phyloP scores from a whole-genome alignment of 495 filamentous ascomycete genomes.

The Chaetomium tenue region DNA sequence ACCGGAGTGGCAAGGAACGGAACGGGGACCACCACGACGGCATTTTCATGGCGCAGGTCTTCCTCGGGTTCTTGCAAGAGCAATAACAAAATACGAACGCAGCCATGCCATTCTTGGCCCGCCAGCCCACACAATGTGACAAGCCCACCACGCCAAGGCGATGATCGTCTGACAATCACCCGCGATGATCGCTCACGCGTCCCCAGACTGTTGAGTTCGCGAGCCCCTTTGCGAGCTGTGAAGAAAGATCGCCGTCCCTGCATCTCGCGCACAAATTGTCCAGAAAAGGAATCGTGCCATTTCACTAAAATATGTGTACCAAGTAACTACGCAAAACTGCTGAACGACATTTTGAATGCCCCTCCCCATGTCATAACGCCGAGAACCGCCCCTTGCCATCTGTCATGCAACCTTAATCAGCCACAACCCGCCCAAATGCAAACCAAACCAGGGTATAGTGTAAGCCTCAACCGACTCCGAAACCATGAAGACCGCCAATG shows the following conservation, averaged over 20 bases:
- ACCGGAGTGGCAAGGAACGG: constrained; percentile 63
- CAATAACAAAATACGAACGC: background rate
- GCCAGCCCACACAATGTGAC: background rate
- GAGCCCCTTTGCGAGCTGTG: background rate
- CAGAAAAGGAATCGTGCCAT: background rate
- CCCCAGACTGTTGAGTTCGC: too few species aligned
- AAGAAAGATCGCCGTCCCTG: background rate
- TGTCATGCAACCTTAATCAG: background rate
- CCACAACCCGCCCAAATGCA: constrained; percentile 1
- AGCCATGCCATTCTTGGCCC: too few species aligned
- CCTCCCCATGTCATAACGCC: constrained; percentile 1
- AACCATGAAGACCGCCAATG: constrained; percentile 10
- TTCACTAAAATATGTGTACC: background rate
- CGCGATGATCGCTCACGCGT: background rate
- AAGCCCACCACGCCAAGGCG: background rate
- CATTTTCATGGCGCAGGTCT: constrained; percentile 61
- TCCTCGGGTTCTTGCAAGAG: constrained; percentile 72
- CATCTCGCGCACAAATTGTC: background rate
- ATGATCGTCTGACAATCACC: constrained; percentile 10
- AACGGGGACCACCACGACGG: constrained; percentile 72
- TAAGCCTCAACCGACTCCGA: background rate
- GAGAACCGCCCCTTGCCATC: background rate
- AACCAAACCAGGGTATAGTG: constrained; percentile 13
- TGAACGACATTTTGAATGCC: background rate
- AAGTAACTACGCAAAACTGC: background rate